Percentiles rank a stretch among this genome's conserved stretches.
Evolutionary conservation across 208 protist genomes (phyloP).

Genomic region (Balamuthia mandrillaris): DNA sequence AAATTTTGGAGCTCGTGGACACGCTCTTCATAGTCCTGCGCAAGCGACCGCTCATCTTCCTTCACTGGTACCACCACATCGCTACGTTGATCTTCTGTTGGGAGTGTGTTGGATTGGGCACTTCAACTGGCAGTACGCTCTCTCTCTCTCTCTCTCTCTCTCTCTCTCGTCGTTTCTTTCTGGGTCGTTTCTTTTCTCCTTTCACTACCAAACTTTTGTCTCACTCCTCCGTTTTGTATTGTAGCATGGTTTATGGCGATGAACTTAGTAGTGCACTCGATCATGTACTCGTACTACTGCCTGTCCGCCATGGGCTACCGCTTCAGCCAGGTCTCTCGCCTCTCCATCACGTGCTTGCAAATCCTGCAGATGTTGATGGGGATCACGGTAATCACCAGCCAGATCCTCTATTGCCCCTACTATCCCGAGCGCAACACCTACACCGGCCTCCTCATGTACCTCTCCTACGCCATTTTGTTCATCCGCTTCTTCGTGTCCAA

Average conservation of each 20-base stretch:
- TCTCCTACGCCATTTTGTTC: constrained; percentile 86
- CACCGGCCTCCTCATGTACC: constrained; percentile 84
- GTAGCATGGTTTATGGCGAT: constrained; percentile 86
- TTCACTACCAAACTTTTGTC: too few relatives aligned
- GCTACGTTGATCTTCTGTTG: constrained; percentile 88
- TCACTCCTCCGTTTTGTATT: too few relatives aligned
- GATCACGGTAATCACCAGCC: constrained; percentile 51
- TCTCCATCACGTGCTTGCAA: constrained; percentile 35
- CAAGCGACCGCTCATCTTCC: constrained; percentile 71
- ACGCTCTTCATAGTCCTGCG: constrained; percentile 76
- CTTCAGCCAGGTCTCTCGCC: not conserved
- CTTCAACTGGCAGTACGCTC: not conserved
- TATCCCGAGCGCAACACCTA: not conserved
- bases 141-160: too few relatives aligned
- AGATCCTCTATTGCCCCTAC: not conserved
- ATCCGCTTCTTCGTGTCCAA: constrained; percentile 76
- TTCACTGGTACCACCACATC: constrained; percentile 85
- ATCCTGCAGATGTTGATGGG: constrained; percentile 79
- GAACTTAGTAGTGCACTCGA: constrained; percentile 87
- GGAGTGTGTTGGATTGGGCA: constrained; percentile 12
- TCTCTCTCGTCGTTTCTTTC: too few relatives aligned
- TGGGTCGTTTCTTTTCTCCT: too few relatives aligned
- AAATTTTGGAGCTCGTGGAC: constrained; percentile 74
- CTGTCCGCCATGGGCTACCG: constrained; percentile 66
- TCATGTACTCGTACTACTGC: constrained; percentile 93